A percentile compares a stretch with the other conserved stretches of the same genome.
These are phyloP conservation scores for Phytophthora syringae DNA, from an alignment of 352 stramenopile genomes.

Conservation along the genomic window DNA sequence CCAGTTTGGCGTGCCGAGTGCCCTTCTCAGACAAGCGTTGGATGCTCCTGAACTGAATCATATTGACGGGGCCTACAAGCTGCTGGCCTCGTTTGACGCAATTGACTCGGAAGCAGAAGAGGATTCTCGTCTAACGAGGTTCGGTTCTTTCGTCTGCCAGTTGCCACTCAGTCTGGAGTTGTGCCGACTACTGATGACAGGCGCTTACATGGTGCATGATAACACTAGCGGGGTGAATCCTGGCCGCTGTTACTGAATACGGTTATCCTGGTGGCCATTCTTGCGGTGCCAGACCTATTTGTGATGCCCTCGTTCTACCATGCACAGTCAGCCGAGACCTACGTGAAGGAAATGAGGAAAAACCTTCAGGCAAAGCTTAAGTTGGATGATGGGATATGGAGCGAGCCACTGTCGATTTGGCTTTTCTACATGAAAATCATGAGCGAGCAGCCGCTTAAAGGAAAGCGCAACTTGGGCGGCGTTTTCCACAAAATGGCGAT, in stretches of 20 bases:
- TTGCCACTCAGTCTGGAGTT: slow-evolving; percentile 80
- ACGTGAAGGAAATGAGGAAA: slow-evolving; percentile 80
- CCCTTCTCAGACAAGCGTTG: slow-evolving; percentile 68
- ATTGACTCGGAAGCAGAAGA: slow-evolving; percentile 68
- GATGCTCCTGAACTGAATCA: slow-evolving; percentile 71
- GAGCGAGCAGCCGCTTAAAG: slow-evolving; percentile 48
- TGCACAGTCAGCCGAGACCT: slow-evolving; percentile 58
- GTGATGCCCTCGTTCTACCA: slow-evolving; percentile 86
- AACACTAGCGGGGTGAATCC: slow-evolving; percentile 26
- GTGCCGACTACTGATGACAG: slow-evolving; percentile 76
- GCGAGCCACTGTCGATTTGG: slow-evolving; percentile 80
- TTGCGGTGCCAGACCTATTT: slow-evolving; percentile 77
- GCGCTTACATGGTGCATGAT: slow-evolving; percentile 51
- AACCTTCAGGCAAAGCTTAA: slow-evolving; percentile 74
- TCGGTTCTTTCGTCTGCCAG: slow-evolving; percentile 82
- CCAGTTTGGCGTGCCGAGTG: slow-evolving; percentile 74
- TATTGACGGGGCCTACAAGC: slow-evolving; percentile 81
- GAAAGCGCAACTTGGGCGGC: slow-evolving; percentile 48
- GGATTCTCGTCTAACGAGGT: slow-evolving; percentile 67
- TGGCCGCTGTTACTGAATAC: slow-evolving; percentile 58
- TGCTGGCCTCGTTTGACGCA: slow-evolving; percentile 71
- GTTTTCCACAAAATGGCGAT: slow-evolving; percentile 63
- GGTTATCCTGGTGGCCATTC: slow-evolving; percentile 71
- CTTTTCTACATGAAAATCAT: slow-evolving; percentile 69
- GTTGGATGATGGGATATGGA: slow-evolving; percentile 70